These are phyloP conservation scores for Ceratopteris richardii DNA, from an alignment of 75 land plant species.

Conservation along the genomic window DNA sequence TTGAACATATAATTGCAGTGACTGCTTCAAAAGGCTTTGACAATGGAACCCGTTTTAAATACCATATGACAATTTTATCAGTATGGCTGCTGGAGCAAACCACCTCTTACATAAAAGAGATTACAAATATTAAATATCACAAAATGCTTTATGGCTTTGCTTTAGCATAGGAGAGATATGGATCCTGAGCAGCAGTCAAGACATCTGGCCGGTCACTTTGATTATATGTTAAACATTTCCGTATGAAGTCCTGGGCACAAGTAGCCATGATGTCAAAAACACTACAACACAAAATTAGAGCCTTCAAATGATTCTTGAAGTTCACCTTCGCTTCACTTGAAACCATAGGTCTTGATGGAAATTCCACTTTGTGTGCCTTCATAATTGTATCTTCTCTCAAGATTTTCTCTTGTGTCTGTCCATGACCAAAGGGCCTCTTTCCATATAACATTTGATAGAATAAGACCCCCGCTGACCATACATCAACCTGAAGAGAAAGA, in stretches of 20 bases:
- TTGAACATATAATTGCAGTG: too few species aligned
- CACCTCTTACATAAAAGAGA: too few species aligned
- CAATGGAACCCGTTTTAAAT: too few species aligned
- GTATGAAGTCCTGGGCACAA: constrained; percentile 70
- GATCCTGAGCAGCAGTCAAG: constrained; percentile 79
- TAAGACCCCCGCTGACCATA: constrained; percentile 93
- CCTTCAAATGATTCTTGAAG: constrained; percentile 1
- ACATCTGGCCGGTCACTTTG: constrained; percentile 96
- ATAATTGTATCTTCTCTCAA: constrained; percentile 92
- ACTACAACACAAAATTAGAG: not conserved
- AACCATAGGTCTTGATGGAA: constrained; percentile 78
- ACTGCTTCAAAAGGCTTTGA: too few species aligned
- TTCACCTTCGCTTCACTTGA: constrained; percentile 93
- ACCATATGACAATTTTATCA: too few species aligned
- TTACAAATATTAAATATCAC: too few species aligned
- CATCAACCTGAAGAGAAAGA: constrained; percentile 66
- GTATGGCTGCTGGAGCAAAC: too few species aligned
- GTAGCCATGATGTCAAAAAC: not conserved
- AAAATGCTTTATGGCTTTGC: constrained; percentile 29
- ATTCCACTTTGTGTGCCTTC: constrained; percentile 88
- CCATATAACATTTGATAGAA: constrained; percentile 98
- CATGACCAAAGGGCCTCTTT: constrained; percentile 91
- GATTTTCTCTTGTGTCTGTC: constrained; percentile 85
- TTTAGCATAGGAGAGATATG: constrained; percentile 71
- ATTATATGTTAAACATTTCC: constrained; percentile 79